Conservation (phyloP, 768 basidiomycete species). For the Calvatia gigantea region DNA sequence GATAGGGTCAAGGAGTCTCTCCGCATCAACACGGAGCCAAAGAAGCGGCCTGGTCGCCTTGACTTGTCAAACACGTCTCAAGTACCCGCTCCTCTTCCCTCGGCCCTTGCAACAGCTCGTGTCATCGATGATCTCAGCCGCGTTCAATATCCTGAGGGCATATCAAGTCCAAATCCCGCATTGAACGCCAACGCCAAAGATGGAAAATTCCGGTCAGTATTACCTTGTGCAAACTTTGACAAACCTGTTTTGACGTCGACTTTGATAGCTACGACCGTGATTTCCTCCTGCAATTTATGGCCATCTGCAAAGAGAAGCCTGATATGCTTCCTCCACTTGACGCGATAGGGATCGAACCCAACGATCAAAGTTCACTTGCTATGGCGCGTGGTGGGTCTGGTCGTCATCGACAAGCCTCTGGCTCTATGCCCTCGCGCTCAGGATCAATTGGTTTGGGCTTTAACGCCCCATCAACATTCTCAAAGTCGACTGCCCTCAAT, state of each 20-base stretch:
- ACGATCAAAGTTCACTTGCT: conserved; percentile 45
- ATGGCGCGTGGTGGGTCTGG: conserved; percentile 66
- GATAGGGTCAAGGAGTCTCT: conserved; percentile 51
- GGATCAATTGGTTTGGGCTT: conserved; percentile 42
- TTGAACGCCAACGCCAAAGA: conserved; percentile 82
- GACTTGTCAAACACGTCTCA: conserved; percentile 58
- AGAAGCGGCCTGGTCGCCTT: conserved; percentile 67
- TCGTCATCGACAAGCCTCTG: conserved; percentile 43
- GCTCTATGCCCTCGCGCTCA: conserved; percentile 41
- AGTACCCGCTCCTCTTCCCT: conserved; percentile 47
- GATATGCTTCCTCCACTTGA: conserved; percentile 86
- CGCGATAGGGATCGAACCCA: conserved; percentile 85
- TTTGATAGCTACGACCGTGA: conserved; percentile 85
- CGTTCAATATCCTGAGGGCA: conserved; percentile 79
- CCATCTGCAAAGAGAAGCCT: conserved; percentile 92
- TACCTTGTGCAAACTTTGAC: background rate
- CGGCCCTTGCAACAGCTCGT: conserved; percentile 76
- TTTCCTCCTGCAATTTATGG: conserved; percentile 97
- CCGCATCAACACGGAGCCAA: conserved; percentile 60
- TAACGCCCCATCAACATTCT: conserved; percentile 34
- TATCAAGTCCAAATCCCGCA: conserved; percentile 77
- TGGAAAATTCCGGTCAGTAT: conserved; percentile 79
- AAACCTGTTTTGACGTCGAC: background rate
- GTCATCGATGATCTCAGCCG: conserved; percentile 79
- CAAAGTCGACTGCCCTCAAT: conserved; percentile 44